Base-by-base conservation (phyloP, 768 basidiomycete genomes). In the Termitomyces sp. region DNA sequence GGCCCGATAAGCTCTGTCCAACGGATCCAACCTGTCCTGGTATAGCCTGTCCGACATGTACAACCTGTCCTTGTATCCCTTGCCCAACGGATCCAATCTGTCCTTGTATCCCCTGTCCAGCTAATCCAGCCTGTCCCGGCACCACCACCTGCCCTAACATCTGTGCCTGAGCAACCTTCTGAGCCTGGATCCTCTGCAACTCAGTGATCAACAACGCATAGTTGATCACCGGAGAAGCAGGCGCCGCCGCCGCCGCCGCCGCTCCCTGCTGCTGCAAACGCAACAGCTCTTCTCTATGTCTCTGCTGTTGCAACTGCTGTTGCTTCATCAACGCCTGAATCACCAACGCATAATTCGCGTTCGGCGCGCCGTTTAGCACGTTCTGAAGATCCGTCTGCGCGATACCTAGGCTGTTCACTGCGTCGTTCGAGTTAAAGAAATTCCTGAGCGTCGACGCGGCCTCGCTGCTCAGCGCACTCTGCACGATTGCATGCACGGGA, bases 281-380 rank as follows among this genome's bases (percentile, higher is more conserved):
- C 58, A 55, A 50, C 30, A 51, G 23, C 51, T 60, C 63, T 52
- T 64, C 61, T 3, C 63, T 64, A 46, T 63, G 56, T 30, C 13
- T 53, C 57, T 58, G 63, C 56, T 63, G 62, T 6, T 64, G 66
- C 38, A 61, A 56, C 44, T 63, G 63, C 50, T 66, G 59, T 32
- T 57, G 58, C 38, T 2, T 50, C 47, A 67, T 41, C 48, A 76
- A 61, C 2, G 70, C 71, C 57, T 70, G 66, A 20, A 76, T 70
- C 5, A 74, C 69, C 0, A 54, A 68, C 33, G 67, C 65, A 60
- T 76, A 77, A 61, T 75, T 68, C 26, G 73, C 74, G 53, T 69
- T 58, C 5, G 70, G 71, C 26, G 63, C 60, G 2, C 69, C 71
- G 50, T 73, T 64, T 28, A 74, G 55, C 23, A 74, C 72, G 32